Evolutionary conservation across 257 asterid species (phyloP), one percentile per base, ranked within the genome.

Genomic region (Gentiana macrophylla): DNA sequence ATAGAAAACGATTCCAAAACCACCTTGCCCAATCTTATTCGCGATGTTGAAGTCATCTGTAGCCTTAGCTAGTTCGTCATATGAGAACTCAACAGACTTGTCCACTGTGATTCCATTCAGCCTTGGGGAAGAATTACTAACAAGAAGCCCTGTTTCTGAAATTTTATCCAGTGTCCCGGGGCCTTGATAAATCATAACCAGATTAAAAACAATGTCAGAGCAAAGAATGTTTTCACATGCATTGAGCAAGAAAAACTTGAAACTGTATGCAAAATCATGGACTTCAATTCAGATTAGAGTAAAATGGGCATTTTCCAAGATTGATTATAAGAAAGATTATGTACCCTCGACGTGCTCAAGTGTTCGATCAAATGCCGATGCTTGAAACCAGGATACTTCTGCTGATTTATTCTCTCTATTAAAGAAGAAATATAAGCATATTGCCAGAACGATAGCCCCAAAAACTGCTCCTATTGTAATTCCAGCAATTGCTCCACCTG

Each of bases 1-100:
- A 47, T 79, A 83, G 70, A 49, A 88, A 66, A 88, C 97, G 56
- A 94, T 55, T 59, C 91, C 97, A 59, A 79, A 85, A 41, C 94
- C 95, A 59, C 97, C 97, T 79, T 89, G 95, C 12, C 95, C 97
- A 4, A 85, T 89, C 65, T 89, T 85, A 49, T 74, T 54, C 49
- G 77, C 75, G 32, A 80, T 6, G 70, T 63, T 63, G 63, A 89
- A 89, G 72, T 83, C 67, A 53, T 77, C 51, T 37, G 88, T 76
- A 47, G 94, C 95, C 33, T 48, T 33, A 1, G 95, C 89, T 35
- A 89, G 83, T 66, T 89, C 97, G 43, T 83, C 84, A 12, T 74
- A 73, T 0, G 80, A 74, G 73, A 85, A 89, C 70, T 85, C 95
- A 47, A 89, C 82, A 2, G 95, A 83, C 75, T 83, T 85, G 72